Evolutionary conservation across 441 rosid species (phyloP).

Genomic region (Raphanus hybrid): DNA sequence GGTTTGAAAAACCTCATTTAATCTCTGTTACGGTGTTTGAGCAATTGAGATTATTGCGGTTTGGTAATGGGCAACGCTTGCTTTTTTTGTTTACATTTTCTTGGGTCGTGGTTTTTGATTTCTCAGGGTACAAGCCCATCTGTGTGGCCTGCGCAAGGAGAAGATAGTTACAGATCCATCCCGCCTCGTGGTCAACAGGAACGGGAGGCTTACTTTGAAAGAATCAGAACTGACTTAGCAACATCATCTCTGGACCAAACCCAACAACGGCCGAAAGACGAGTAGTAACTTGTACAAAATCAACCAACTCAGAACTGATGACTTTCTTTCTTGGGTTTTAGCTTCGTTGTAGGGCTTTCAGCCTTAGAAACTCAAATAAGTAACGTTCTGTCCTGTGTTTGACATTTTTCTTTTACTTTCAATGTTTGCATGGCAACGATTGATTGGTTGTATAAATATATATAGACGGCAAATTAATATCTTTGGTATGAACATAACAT

Average conservation of each 20-base stretch:
- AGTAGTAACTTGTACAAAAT: neutral
- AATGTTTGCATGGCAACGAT: neutral
- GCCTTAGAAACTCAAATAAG: neutral
- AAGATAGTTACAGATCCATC: neutral
- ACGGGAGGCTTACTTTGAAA: neutral
- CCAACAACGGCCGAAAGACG: neutral
- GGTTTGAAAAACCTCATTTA: neutral
- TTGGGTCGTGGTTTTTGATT: neutral
- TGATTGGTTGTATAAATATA: neutral
- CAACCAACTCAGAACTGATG: neutral
- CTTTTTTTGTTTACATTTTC: neutral
- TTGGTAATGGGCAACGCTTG: too few relatives aligned
- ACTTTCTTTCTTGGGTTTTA: neutral
- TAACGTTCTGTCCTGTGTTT: neutral
- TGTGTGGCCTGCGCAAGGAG: neutral
- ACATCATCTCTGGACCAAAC: neutral
- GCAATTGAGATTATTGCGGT: neutral
- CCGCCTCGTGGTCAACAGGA: neutral
- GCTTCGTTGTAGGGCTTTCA: neutral
- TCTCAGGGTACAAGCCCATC: neutral
- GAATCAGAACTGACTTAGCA: neutral
- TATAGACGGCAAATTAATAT: neutral
- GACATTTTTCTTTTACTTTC: neutral
- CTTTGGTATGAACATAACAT: neutral
- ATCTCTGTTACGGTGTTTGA: slow-evolving; percentile 4